Conservation (phyloP, 2,329 filamentous ascomycete species). For the Colletotrichum euphorbiae region DNA sequence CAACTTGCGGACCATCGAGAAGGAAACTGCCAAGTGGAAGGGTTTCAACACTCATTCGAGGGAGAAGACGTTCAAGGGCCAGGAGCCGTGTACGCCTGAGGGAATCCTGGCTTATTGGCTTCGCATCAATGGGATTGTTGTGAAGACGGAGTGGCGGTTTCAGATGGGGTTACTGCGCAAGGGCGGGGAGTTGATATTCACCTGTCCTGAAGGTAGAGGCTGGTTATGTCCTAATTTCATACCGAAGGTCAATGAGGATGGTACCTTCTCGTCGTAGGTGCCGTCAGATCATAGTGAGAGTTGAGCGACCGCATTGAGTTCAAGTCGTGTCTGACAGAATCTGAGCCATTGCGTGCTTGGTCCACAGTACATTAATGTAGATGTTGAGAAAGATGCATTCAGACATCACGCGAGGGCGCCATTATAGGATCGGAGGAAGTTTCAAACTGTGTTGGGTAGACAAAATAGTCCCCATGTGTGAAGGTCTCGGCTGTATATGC, state of each 20-base stretch:
- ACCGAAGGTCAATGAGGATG: constrained; percentile 35
- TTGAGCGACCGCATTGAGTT: too few species aligned
- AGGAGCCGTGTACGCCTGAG: constrained; percentile 41
- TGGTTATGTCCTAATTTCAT: constrained; percentile 39
- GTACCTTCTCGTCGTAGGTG: constrained; percentile 26
- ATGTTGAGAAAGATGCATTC: too few species aligned
- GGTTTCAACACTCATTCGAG: constrained; percentile 39
- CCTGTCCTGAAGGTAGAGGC: constrained; percentile 38
- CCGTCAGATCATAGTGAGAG: not conserved
- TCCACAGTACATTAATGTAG: too few species aligned
- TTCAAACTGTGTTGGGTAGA: too few species aligned
- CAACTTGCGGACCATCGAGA: constrained; percentile 30
- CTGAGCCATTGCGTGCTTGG: too few species aligned
- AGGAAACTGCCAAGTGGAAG: constrained; percentile 38
- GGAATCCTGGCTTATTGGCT: constrained; percentile 41
- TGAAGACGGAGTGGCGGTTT: constrained; percentile 42
- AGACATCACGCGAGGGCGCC: too few species aligned
- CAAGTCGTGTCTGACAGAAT: too few species aligned
- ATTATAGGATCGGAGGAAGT: too few species aligned
- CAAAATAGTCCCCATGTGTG: too few species aligned
- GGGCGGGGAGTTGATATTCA: constrained; percentile 38
- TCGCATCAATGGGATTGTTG: constrained; percentile 39
- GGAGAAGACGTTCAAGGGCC: constrained; percentile 29
- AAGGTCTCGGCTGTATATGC: not conserved
- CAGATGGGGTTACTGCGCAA: constrained; percentile 40